These are phyloP conservation scores for Alopecurus myosuroides DNA, from an alignment of 176 grass and related monocot genomes.

Conservation along the genomic window DNA sequence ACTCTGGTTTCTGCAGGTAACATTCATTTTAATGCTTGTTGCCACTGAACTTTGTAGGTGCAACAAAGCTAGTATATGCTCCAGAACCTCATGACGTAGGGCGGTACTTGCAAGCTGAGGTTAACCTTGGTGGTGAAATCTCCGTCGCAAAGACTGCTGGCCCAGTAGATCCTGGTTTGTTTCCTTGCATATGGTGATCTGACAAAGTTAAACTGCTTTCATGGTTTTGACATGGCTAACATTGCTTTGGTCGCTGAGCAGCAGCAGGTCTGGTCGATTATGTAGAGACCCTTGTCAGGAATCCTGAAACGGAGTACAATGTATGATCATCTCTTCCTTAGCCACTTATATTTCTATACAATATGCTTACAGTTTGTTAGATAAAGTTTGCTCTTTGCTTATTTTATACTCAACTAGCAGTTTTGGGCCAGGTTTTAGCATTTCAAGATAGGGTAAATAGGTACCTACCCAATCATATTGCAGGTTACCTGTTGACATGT, in stretches of 20 bases:
- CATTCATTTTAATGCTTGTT: background rate
- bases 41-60: conserved; percentile 40
- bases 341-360: background rate
- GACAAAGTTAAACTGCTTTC: conserved; percentile 5
- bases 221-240: conserved; percentile 10
- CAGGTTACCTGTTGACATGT: background rate
- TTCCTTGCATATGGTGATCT: background rate
- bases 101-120: conserved; percentile 59
- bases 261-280: conserved; percentile 64
- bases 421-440: background rate
- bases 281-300: conserved; percentile 64
- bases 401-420: background rate
- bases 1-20: background rate
- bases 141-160: conserved; percentile 32
- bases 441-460: background rate
- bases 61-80: conserved; percentile 62
- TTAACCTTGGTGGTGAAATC: conserved; percentile 37
- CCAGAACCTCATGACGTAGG: conserved; percentile 79
- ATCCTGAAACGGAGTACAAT: conserved; percentile 73
- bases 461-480: background rate
- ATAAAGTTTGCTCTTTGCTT: background rate
- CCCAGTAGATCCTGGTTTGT: conserved; percentile 62
- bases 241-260: conserved; percentile 19
- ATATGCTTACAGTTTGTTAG: background rate
- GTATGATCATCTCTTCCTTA: conserved; percentile 33